Base-by-base conservation (phyloP, 176 grass and related monocot species). In the Aegilops longissima region DNA sequence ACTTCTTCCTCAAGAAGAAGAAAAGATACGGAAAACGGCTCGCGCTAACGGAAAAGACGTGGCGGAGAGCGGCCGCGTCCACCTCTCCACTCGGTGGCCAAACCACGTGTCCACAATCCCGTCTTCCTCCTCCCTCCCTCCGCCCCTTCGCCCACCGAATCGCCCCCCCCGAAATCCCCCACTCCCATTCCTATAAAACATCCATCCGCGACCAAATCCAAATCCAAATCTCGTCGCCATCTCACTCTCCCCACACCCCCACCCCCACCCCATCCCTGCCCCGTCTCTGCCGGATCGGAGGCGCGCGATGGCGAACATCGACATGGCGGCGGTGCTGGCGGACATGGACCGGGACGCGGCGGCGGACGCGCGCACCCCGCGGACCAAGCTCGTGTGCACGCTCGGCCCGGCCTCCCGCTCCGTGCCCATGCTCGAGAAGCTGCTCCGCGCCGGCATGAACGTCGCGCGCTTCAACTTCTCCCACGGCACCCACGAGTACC, bases 381-480 rank as follows among this genome's bases (percentile, higher is more conserved):
- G 93, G 85, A 98, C 95, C 70, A 98, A 98, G 82, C 94, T 98
- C 42, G 95, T 98, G 69, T 98, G 95, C 95, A 98, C 95, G 66
- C 93, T 98, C 42, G 95, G 95, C 39, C 95, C 95, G 81, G 87
- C 95, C 2, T 98, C 95, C 75, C 89, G 95, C 84, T 44, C 91
- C 29, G 95, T 98, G 52, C 78, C 88, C 80, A 95, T 98, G 95
- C 59, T 98, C 52, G 91, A 95, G 95, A 98, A 98, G 88, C 84
- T 98, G 82, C 95, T 98, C 72, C 88, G 85, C 82, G 95, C 95
- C 30, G 95, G 95, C 8, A 95, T 98, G 95, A 98, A 98, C 82
- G 93, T 98, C 59, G 95, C 95, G 49, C 87, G 95, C 59, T 98
- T 98, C 95, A 98, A 98, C 83, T 98, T 98, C 85, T 95, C 93